Conservation (phyloP, 2,329 filamentous ascomycete species). For the Diplodia corticola region DNA sequence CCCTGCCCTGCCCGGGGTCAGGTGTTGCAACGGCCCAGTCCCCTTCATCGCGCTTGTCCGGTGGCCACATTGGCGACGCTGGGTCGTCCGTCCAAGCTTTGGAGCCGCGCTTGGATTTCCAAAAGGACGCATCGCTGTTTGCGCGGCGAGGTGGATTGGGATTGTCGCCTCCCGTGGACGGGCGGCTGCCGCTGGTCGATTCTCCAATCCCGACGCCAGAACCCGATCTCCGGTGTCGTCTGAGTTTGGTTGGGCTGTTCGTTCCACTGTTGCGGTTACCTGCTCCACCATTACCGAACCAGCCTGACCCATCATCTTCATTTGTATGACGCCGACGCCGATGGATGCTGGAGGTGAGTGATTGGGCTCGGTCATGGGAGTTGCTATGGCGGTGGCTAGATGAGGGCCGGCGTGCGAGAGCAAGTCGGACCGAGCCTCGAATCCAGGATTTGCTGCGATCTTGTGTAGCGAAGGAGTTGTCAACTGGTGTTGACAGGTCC, state of each 20-base stretch:
- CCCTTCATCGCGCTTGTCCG: slow-evolving; percentile 34
- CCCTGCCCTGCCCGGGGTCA: slow-evolving; percentile 24
- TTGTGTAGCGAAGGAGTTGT: slow-evolving; percentile 25
- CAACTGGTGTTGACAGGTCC: slow-evolving; percentile 24
- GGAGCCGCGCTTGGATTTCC: slow-evolving; percentile 44
- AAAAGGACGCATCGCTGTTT: slow-evolving; percentile 47
- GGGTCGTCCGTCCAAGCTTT: slow-evolving; percentile 44
- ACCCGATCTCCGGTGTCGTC: slow-evolving; percentile 9
- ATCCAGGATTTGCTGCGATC: slow-evolving; percentile 40
- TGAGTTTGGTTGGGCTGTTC: slow-evolving; percentile 11
- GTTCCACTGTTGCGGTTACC: slow-evolving; percentile 1
- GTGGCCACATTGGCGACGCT: slow-evolving; percentile 45
- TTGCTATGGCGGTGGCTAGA: slow-evolving; percentile 11
- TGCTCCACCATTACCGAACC: slow-evolving; percentile 11
- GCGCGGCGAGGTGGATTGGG: slow-evolving; percentile 40
- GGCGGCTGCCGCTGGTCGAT: background rate
- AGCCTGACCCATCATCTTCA: slow-evolving; percentile 19
- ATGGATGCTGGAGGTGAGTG: slow-evolving; percentile 9
- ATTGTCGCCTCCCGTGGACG: background rate
- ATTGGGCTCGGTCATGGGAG: slow-evolving; percentile 15
- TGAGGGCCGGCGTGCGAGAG: slow-evolving; percentile 32
- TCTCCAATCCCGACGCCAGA: slow-evolving; percentile 6
- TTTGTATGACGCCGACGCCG: slow-evolving; percentile 8
- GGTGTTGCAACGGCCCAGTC: slow-evolving; percentile 33
- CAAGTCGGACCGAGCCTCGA: slow-evolving; percentile 38